phyloP scores from a whole-genome alignment of 139 green algal species.

The Tetradesmus obliquus region DNA sequence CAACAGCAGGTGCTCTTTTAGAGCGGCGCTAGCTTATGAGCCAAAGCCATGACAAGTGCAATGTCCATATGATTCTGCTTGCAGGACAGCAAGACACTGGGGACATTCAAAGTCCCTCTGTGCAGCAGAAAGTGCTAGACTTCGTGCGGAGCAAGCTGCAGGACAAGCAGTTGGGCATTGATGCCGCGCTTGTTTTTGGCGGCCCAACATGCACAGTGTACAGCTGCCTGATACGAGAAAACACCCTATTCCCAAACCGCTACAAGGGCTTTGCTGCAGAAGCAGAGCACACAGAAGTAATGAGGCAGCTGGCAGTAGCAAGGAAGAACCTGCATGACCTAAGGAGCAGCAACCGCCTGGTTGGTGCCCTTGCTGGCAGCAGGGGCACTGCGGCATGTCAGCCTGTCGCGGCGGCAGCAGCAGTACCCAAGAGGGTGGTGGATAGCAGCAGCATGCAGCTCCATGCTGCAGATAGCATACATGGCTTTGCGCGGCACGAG shows the following conservation, averaged over 20 bases:
- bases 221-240: not conserved
- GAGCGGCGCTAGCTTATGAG: no score
- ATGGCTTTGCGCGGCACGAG: not conserved
- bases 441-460: not conserved
- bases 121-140: not conserved
- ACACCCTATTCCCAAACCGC: not conserved
- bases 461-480: not conserved
- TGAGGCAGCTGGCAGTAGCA: not conserved
- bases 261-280: not conserved
- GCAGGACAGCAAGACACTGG: not conserved
- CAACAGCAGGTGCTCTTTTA: no score
- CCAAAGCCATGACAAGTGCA: no score
- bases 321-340: not conserved
- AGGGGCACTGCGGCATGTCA: not conserved
- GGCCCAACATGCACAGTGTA: not conserved
- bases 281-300: not conserved
- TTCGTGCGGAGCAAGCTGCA: not conserved
- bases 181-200: not conserved
- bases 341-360: not conserved
- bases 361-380: not conserved
- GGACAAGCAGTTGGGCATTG: not conserved
- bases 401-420: not conserved
- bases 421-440: not conserved
- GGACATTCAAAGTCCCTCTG: not conserved
- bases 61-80: not conserved